Evolutionary conservation across 2,329 filamentous ascomycete species (phyloP), one percentile per base, ranked within the genome.

Genomic region (Monilinia polystroma): DNA sequence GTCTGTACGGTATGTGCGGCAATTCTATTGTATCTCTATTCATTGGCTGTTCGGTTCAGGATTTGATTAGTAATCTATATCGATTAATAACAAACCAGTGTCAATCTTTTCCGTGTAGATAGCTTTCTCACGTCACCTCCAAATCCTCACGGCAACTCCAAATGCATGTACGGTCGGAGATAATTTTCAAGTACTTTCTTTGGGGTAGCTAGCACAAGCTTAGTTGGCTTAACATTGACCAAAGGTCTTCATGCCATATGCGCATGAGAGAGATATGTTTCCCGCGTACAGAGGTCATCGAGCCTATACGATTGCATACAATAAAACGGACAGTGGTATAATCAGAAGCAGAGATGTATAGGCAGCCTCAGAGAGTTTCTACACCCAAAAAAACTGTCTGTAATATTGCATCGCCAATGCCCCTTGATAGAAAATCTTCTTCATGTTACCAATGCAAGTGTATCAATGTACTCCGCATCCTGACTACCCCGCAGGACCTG

Each of bases 401-500:
- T 12, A 29, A 14, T 32, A 53, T 35, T 54, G 8, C 29, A 32
- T 54, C 11, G 20, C 4, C 11, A 35, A n/a, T 16, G 52, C 35
- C 11, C 7, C 8, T 54, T 53, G 51, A 53, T 53, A 8, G 51
- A 6, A 29, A 45, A 16, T 32, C 56, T 7, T 43, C 35, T 18
- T 29, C 16, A 29, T 4, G n/a, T 59, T n/a, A n/a, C 23, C 20
- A n/a, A 59, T 47, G 5, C 56, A 59, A n/a, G 26, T 47, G 56
- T 23, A 35, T 59, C 43, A 43, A 23, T 26, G 7, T 41, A 16
- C 26, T 32, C 26, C 56, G 14, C 18, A 47, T 45, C 11, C 8
- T 43, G 49, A 23, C 43, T 59, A 59, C 57, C 57, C 57, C 43
- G 57, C 57, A 59, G 32, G 29, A 32, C n/a, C 20, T 35, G 0